Percentiles rank a stretch among this genome's conserved stretches.
These are phyloP conservation scores for Neurospora sp. DNA, from an alignment of 495 filamentous ascomycete genomes.

Conservation along the genomic window DNA sequence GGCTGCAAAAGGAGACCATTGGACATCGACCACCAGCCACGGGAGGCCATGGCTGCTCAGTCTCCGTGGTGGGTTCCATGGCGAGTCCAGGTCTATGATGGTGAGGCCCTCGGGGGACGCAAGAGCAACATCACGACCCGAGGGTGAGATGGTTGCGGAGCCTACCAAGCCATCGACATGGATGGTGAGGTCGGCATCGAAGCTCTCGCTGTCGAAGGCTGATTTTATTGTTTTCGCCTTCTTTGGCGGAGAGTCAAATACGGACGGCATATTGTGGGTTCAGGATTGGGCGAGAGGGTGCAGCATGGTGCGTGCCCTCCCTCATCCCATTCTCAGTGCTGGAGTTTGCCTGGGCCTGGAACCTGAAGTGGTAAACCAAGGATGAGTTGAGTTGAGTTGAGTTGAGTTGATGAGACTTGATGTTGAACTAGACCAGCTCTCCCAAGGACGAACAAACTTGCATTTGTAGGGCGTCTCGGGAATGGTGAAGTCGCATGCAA, in stretches of 20 bases:
- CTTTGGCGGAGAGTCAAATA: conserved; percentile 34
- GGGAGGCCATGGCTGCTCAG: conserved; percentile 70
- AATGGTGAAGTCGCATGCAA: neutral
- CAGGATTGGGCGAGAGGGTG: neutral
- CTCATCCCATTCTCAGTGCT: neutral
- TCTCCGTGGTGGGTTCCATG: conserved; percentile 77
- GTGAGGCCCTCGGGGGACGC: conserved; percentile 83
- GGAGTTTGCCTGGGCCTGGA: neutral
- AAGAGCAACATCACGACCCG: conserved; percentile 82
- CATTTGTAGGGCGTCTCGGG: neutral
- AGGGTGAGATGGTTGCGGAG: conserved; percentile 74
- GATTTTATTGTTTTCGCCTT: conserved; percentile 46
- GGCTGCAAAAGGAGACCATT: conserved; percentile 89
- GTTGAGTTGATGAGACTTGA: neutral
- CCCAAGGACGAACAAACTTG: neutral
- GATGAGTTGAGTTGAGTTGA: neutral
- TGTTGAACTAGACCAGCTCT: neutral
- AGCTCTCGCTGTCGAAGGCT: conserved; percentile 77
- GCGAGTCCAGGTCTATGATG: conserved; percentile 88
- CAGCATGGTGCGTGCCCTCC: neutral
- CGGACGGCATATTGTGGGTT: conserved; percentile 25
- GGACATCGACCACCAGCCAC: conserved; percentile 97
- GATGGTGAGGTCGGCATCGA: conserved; percentile 74
- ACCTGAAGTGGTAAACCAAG: neutral
- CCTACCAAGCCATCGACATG: conserved; percentile 59